Conservation (phyloP, 2,329 filamentous ascomycete species). For the Xylariomycetidae sp. region DNA sequence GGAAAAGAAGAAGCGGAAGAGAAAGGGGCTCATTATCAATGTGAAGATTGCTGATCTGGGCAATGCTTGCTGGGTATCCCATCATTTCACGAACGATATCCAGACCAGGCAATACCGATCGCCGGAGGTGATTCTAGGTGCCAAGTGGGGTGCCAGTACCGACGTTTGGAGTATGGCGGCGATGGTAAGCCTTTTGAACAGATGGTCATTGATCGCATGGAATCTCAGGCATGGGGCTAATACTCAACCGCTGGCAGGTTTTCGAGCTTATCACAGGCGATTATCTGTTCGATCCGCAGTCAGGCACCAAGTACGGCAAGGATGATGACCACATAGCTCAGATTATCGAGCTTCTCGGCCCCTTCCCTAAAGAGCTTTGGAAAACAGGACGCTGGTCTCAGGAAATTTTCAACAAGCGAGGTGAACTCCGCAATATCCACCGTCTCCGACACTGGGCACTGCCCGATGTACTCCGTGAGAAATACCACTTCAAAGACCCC, state of each 20-base stretch:
- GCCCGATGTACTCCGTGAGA: constrained; percentile 86
- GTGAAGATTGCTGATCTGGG: constrained; percentile 98
- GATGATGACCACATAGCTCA: constrained; percentile 99
- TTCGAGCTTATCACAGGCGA: constrained; percentile 98
- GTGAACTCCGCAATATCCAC: constrained; percentile 95
- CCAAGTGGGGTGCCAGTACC: constrained; percentile 98
- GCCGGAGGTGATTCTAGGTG: constrained; percentile 90
- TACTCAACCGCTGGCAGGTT: constrained; percentile 48
- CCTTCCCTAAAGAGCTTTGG: constrained; percentile 88
- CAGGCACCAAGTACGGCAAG: constrained; percentile 97
- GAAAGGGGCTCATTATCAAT: constrained; percentile 64
- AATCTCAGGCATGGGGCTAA: too few species aligned
- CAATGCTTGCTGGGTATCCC: constrained; percentile 97
- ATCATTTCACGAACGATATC: constrained; percentile 99
- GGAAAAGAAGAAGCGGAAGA: constrained; percentile 61
- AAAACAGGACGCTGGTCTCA: constrained; percentile 94
- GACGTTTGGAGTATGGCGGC: constrained; percentile 99
- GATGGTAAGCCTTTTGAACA: constrained; percentile 86
- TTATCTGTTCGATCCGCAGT: constrained; percentile 97
- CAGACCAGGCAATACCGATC: constrained; percentile 96
- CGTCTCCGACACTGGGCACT: constrained; percentile 93
- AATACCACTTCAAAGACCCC: constrained; percentile 86
- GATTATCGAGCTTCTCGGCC: constrained; percentile 92
- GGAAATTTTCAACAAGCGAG: constrained; percentile 97
- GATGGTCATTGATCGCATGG: too few species aligned